phyloP scores from a whole-genome alignment of 2,329 filamentous ascomycete species.

The Endothia cerciana region DNA sequence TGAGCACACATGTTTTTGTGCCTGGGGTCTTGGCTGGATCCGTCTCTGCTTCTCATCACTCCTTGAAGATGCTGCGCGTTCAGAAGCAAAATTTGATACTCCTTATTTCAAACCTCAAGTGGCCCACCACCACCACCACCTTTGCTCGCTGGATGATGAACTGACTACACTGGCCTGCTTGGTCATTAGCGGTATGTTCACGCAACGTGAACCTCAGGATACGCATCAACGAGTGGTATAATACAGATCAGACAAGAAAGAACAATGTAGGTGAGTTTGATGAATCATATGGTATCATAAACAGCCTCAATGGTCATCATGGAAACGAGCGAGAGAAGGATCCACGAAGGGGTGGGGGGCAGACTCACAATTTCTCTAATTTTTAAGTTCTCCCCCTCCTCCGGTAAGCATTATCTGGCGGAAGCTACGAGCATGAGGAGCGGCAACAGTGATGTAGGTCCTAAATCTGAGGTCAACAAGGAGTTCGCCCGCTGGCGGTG shows the following conservation, averaged over 20 bases:
- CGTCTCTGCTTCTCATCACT: background rate
- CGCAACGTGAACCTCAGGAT: constrained; percentile 35
- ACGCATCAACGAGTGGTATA: background rate
- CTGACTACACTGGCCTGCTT: background rate
- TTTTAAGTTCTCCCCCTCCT: too few species aligned
- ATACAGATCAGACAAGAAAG: constrained; percentile 18
- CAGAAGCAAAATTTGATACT: background rate
- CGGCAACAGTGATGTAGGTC: too few species aligned
- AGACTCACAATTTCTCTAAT: background rate
- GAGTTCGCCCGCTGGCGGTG: background rate
- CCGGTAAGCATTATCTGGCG: background rate
- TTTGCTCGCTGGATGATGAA: background rate
- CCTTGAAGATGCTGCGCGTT: background rate
- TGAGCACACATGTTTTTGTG: constrained; percentile 2
- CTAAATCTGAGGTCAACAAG: background rate
- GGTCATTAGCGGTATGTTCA: constrained; percentile 32
- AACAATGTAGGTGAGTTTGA: constrained; percentile 30
- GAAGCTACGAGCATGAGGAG: too few species aligned
- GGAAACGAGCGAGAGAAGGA: background rate
- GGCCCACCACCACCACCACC: background rate
- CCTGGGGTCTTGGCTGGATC: background rate
- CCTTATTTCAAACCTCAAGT: background rate
- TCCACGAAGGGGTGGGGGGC: background rate
- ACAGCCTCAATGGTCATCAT: constrained; percentile 29
- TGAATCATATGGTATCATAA: constrained; percentile 29